phyloP scores from a whole-genome alignment of 106 monocot genomes.

The Dactylorhiza incarnata region DNA sequence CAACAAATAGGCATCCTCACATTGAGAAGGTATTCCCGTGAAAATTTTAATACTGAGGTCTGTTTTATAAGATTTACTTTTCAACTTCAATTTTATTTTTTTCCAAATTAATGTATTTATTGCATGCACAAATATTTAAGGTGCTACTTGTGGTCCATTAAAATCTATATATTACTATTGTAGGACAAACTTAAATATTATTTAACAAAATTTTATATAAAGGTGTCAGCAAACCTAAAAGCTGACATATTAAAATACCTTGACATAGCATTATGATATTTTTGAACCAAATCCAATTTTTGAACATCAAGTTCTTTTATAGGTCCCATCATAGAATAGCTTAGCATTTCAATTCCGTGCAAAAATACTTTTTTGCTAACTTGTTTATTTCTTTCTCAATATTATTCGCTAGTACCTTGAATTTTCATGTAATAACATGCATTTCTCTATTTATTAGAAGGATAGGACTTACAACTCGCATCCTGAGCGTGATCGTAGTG shows the following conservation, averaged over 20 bases:
- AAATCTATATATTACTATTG: too few relatives aligned
- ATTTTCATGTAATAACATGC: background rate
- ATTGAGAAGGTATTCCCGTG: constrained; percentile 43
- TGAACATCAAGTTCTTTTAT: background rate
- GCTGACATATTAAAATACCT: too few relatives aligned
- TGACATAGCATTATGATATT: background rate
- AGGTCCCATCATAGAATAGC: background rate
- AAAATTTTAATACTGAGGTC: background rate
- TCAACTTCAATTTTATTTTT: background rate
- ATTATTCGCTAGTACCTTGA: background rate
- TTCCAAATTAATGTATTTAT: background rate
- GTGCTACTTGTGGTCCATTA: too few relatives aligned
- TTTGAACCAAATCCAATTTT: background rate
- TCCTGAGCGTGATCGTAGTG: constrained; percentile 72
- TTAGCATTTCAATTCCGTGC: background rate
- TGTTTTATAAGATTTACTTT: background rate
- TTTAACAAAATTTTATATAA: too few relatives aligned
- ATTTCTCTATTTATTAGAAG: constrained; percentile 34
- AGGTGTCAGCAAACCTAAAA: too few relatives aligned
- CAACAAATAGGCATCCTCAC: constrained; percentile 25
- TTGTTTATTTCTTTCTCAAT: background rate
- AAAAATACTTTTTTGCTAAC: background rate
- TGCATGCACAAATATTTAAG: background rate
- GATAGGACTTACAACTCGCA: constrained; percentile 50
- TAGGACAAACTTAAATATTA: too few relatives aligned